Evolutionary conservation across 2,329 filamentous ascomycete species (phyloP), one percentile per base, ranked within the genome.

Genomic region (Arthrobotrys conoides): DNA sequence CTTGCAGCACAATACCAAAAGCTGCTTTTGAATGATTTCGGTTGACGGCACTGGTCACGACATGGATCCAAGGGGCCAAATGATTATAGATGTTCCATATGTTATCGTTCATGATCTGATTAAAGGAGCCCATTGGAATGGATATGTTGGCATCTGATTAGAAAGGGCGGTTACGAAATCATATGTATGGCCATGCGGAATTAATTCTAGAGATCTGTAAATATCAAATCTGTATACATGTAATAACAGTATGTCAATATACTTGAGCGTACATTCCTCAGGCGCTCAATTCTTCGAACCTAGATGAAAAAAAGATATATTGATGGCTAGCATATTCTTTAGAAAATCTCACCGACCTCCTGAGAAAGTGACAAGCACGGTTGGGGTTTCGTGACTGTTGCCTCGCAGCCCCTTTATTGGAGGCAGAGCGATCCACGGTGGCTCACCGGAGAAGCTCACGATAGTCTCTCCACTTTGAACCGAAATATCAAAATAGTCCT

Each of bases 321-420:
- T 20, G 20, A 30, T 30, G 27, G 20, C 30, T 24, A 48, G 24
- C 18, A 41, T 18, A 36, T 36, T 33, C 41, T 77, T 68, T 51
- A 41, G 53, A 64, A 53, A 41, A n/a, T 3, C 51, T 20, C 53
- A 70, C 33, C 57, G 0, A 18, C 22, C 59, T 70, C 27, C 53
- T 18, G 27, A 12, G 36, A n/a, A 18, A 6, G 20, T 44, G 65
- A 14, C 33, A 16, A 44, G 22, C 55, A 57, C 51, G 24, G 41
- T 5, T 20, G 27, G 27, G 30, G 67, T 71, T 71, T 78, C 73
- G 68, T 24, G 63, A 72, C 63, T 30, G 48, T 30, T 69, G 57
- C 67, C 75, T 78, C 61, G 12, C 14, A 10, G 24, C 55, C 53
- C 38, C 22, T 72, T 64, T 72, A 78, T 44, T 72, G 75, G 68